A percentile compares a stretch with the other conserved stretches of the same genome.
These are phyloP conservation scores for Emericellopsis atlantica DNA, from an alignment of 2,329 filamentous ascomycete species.

Conservation along the genomic window DNA sequence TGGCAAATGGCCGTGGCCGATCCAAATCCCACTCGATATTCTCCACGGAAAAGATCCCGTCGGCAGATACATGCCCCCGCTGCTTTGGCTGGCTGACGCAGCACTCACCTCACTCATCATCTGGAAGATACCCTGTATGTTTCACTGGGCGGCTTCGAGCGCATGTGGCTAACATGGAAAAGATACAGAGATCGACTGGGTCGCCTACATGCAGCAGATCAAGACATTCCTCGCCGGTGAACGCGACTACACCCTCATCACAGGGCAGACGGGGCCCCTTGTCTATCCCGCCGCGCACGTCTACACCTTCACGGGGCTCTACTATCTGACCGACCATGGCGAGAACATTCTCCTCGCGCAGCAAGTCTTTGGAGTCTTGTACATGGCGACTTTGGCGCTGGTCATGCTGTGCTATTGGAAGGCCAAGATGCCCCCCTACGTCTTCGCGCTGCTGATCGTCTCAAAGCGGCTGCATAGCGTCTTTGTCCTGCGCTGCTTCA, in stretches of 20 bases:
- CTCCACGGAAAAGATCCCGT: conserved; percentile 19
- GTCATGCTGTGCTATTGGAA: conserved; percentile 74
- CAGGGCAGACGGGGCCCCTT: conserved; percentile 80
- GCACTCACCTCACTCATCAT: conserved; percentile 63
- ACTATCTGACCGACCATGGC: conserved; percentile 65
- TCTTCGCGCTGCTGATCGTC: conserved; percentile 73
- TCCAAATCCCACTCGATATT: background rate
- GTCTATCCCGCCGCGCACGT: conserved; percentile 94
- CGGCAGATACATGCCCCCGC: conserved; percentile 38
- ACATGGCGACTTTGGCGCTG: conserved; percentile 60
- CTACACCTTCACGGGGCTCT: conserved; percentile 74
- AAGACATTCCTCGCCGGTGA: conserved; percentile 70
- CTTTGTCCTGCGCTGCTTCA: conserved; percentile 86
- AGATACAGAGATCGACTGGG: conserved; percentile 98
- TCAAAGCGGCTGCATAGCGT: conserved; percentile 92
- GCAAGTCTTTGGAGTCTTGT: conserved; percentile 67
- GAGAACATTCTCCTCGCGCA: conserved; percentile 71
- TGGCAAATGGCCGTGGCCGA: background rate
- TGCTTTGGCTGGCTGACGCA: conserved; percentile 59
- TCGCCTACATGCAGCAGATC: conserved; percentile 92
- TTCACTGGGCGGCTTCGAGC: background rate
- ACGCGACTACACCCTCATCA: conserved; percentile 75
- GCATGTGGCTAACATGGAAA: background rate
- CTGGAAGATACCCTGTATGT: conserved; percentile 71
- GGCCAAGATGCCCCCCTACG: conserved; percentile 63